A percentile compares a stretch with the other conserved stretches of the same genome.
Conservation (phyloP, 2,329 filamentous ascomycete genomes). For the Dactylellina parvicollis region DNA sequence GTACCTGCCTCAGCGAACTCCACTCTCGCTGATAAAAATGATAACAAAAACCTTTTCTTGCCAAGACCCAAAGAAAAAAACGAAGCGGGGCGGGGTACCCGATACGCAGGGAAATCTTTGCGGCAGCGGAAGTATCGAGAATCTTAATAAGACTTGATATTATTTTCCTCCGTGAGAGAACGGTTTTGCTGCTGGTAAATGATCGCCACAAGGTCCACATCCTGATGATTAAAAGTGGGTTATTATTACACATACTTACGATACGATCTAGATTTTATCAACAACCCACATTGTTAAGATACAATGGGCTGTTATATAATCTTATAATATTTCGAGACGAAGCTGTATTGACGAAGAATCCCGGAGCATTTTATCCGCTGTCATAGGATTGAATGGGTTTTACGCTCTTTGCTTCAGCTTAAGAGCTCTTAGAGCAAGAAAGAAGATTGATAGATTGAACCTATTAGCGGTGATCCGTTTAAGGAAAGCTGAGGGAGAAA, state of each 20-base stretch:
- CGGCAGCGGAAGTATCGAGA: neutral
- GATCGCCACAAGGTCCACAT: slow-evolving; percentile 7
- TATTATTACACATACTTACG: neutral
- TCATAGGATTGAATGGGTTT: no score
- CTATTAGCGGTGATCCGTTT: neutral
- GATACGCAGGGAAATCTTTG: neutral
- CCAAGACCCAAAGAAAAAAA: slow-evolving; percentile 3
- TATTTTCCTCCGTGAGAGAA: neutral
- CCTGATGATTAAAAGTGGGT: neutral
- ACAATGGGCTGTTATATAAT: no score
- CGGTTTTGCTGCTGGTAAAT: neutral
- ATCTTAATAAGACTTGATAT: neutral
- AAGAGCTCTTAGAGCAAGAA: no score
- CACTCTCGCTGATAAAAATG: slow-evolving; percentile 24
- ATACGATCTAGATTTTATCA: neutral
- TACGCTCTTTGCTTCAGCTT: no score
- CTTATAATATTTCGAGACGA: no score
- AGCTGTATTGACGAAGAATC: no score
- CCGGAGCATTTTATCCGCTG: no score
- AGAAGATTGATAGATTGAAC: no score
- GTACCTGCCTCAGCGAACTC: slow-evolving; percentile 8
- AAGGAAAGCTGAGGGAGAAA: neutral
- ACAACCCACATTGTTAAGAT: no score
- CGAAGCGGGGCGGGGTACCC: slow-evolving; percentile 12
- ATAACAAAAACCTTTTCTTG: no score